Percentiles rank a stretch among this genome's conserved stretches.
Conservation (phyloP, 768 basidiomycete genomes). For the Flagelloscypha sp. region DNA sequence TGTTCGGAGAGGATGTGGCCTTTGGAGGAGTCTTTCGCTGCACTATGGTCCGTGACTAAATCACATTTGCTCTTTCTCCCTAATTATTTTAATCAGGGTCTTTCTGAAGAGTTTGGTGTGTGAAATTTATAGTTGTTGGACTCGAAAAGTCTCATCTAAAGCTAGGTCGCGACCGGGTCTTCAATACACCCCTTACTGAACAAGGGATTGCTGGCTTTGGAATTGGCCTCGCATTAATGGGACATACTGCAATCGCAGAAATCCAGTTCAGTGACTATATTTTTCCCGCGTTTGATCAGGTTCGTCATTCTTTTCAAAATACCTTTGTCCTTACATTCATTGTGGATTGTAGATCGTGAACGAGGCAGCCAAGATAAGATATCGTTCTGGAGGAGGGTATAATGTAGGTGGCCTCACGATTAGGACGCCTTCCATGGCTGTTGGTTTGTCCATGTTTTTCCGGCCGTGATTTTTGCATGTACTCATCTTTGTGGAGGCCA, state of each 20-base stretch:
- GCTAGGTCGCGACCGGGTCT: conserved; percentile 81
- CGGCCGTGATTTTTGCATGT: conserved; percentile 1
- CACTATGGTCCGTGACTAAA: conserved; percentile 58
- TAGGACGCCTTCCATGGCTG: conserved; percentile 83
- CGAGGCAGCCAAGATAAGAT: conserved; percentile 89
- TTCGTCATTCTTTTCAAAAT: conserved; percentile 18
- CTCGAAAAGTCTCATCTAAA: too few species aligned
- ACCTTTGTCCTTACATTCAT: neutral
- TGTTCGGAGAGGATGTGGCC: conserved; percentile 88
- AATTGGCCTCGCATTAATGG: conserved; percentile 87
- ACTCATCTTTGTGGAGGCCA: conserved; percentile 42
- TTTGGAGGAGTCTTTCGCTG: conserved; percentile 95
- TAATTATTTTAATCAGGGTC: conserved; percentile 44
- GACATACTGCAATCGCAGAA: conserved; percentile 91
- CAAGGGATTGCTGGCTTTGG: conserved; percentile 95
- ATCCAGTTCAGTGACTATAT: conserved; percentile 91
- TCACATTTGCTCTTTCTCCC: neutral
- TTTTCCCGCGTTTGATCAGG: conserved; percentile 92
- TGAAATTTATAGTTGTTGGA: conserved; percentile 7
- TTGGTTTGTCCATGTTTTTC: conserved; percentile 34
- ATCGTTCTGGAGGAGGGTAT: conserved; percentile 79
- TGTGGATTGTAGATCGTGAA: conserved; percentile 65
- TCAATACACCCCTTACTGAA: conserved; percentile 90
- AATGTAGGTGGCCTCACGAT: conserved; percentile 79
- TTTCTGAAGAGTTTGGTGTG: conserved; percentile 88